Evolutionary conservation across 257 asterid genomes (phyloP), one percentile per base, ranked within the genome.

Genomic region (Leonotis leonurus): DNA sequence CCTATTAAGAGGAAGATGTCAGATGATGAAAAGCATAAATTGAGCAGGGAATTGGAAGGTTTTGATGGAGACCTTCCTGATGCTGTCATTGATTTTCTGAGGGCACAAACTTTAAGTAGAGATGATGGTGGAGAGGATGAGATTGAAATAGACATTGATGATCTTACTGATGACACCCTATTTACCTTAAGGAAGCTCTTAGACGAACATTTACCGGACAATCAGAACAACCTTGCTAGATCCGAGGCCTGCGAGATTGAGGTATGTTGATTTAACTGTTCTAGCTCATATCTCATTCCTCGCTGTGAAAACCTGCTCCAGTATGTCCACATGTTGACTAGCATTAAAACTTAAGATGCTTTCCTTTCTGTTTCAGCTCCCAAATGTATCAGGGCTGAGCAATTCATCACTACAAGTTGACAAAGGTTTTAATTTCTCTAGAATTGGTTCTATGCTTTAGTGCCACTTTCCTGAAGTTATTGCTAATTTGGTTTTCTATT

Each of bases 201-300:
- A 64, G 87, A 90, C 61, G 89, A 77, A 10, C 82, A 81, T 65
- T 62, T 80, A 53, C 78, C 45, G 21, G 85, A 82, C 68, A 85
- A 80, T 49, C 82, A 68, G 54, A 75, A 71, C 62, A 69, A 39
- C 60, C 61, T 59, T 58, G 62, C 74, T 26, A 85, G 78, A 73
- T 83, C 83, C 11, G 96, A 83, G 71, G 85, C 81, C 30, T 85
- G 95, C 59, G 95, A 80, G 78, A 88, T 88, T 55, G 97, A 87
- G 97, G 96, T 90, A 76, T 68, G n/a, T 64, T 33, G 83, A 73
- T 65, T 50, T 29, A 50, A 18, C 40, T 45, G 18, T 27, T 6
- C 60, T 0, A 56, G 40, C 26, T 18, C 5, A 25, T 25, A 36
- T 39, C 29, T 59, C n/a, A 20, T 32, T 4, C 18, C 18, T 26